Conservation (phyloP, 2,329 filamentous ascomycete species). For the Madurella fahalii region DNA sequence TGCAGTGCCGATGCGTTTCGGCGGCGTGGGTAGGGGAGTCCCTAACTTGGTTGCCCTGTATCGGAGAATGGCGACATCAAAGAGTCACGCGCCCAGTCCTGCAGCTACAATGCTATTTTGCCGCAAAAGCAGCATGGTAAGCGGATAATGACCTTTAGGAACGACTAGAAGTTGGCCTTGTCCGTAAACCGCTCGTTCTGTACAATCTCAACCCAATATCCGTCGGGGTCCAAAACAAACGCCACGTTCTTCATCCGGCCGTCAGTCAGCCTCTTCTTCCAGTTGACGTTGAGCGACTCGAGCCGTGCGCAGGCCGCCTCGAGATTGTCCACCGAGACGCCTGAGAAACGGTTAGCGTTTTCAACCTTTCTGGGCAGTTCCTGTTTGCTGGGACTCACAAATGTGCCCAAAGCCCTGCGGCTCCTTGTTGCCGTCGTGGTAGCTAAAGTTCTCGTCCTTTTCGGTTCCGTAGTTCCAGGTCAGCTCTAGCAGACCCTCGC, state of each 20-base stretch:
- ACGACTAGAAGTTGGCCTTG: conserved; percentile 48
- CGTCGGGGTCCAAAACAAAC: conserved; percentile 84
- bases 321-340: conserved; percentile 80
- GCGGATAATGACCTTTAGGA: background rate
- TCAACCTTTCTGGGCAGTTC: background rate
- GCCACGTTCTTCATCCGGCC: conserved; percentile 92
- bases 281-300: conserved; percentile 74
- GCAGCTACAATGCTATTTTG: no score
- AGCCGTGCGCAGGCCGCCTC: conserved; percentile 83
- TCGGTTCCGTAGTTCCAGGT: conserved; percentile 85
- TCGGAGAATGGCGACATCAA: background rate
- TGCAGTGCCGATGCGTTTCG: conserved; percentile 5
- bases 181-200: conserved; percentile 69
- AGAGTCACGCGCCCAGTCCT: background rate
- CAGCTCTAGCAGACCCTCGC: conserved; percentile 83
- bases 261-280: conserved; percentile 94
- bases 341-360: conserved; percentile 35
- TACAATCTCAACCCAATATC: conserved; percentile 76
- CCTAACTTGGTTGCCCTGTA: conserved; percentile 12
- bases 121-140: background rate
- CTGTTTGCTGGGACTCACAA: conserved; percentile 50
- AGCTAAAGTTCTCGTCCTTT: conserved; percentile 76
- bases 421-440: conserved; percentile 88
- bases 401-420: conserved; percentile 95
- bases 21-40: background rate